These are phyloP conservation scores for Chytriomyces hyalinus DNA, from an alignment of 192 early-diverging fungal genomes.

Conservation along the genomic window DNA sequence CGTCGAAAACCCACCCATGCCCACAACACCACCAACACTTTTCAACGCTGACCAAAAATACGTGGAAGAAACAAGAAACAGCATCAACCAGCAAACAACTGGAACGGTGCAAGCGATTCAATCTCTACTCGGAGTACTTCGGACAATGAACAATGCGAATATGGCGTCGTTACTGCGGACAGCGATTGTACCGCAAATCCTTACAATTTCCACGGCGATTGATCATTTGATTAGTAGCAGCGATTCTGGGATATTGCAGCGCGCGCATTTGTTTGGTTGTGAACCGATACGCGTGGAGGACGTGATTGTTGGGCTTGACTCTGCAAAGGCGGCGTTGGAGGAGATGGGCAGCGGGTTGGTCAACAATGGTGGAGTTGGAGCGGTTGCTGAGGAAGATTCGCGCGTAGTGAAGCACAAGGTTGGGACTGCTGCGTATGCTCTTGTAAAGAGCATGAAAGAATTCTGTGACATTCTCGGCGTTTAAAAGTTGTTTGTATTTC, in stretches of 20 bases:
- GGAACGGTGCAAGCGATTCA: slow-evolving; percentile 12
- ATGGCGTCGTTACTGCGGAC: background rate
- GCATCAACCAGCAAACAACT: slow-evolving; percentile 18
- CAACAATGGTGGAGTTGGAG: background rate
- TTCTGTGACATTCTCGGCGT: slow-evolving; percentile 31
- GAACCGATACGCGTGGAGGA: background rate
- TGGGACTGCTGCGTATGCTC: slow-evolving; percentile 27
- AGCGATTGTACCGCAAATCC: slow-evolving; percentile 3
- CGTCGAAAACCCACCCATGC: no score
- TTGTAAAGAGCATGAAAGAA: slow-evolving; percentile 30
- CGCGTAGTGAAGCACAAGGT: slow-evolving; percentile 8
- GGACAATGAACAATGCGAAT: background rate
- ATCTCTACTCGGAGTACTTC: slow-evolving; percentile 1
- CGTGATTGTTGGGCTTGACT: background rate
- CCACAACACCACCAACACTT: no score
- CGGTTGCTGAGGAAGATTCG: background rate
- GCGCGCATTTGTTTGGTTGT: background rate
- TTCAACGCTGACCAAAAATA: no score
- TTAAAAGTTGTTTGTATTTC: background rate
- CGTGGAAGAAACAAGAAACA: background rate
- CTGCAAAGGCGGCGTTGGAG: background rate
- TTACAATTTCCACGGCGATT: slow-evolving; percentile 6
- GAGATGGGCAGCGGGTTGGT: background rate
- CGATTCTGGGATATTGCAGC: background rate
- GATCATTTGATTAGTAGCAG: background rate